These are phyloP conservation scores for Besnoitia besnoiti DNA, from an alignment of 169 alveolate species.

Conservation along the genomic window DNA sequence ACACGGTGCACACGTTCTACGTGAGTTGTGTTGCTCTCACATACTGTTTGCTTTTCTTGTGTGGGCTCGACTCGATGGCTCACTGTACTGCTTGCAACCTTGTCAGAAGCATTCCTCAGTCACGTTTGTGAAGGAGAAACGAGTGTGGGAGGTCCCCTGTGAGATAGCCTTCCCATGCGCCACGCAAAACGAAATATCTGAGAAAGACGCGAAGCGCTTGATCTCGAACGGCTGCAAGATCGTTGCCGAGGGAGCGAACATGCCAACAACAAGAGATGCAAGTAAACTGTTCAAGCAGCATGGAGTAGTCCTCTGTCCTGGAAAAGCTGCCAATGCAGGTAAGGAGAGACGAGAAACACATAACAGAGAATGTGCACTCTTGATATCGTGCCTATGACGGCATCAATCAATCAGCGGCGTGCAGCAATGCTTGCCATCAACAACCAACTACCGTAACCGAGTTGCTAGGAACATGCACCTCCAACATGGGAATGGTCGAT, in stretches of 20 bases:
- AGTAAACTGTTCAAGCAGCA: conserved; percentile 74
- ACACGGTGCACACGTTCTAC: neutral
- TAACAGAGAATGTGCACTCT: no score
- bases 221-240: conserved; percentile 74
- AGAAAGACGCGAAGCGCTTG: conserved; percentile 77
- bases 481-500: no score
- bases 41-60: neutral
- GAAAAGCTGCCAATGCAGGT: conserved; percentile 88
- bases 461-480: no score
- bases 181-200: conserved; percentile 83
- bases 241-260: conserved; percentile 87
- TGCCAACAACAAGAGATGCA: conserved; percentile 86
- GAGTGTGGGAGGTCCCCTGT: conserved; percentile 74
- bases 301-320: conserved; percentile 82
- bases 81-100: no score
- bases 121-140: neutral
- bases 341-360: no score
- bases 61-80: neutral
- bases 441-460: no score
- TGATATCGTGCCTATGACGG: no score
- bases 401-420: no score
- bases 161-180: conserved; percentile 87
- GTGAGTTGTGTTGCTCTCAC: neutral
- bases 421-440: no score
- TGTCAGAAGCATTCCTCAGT: neutral